Conservation (phyloP, 805 yeast genomes). For the Schwanniomyces yamadae region DNA sequence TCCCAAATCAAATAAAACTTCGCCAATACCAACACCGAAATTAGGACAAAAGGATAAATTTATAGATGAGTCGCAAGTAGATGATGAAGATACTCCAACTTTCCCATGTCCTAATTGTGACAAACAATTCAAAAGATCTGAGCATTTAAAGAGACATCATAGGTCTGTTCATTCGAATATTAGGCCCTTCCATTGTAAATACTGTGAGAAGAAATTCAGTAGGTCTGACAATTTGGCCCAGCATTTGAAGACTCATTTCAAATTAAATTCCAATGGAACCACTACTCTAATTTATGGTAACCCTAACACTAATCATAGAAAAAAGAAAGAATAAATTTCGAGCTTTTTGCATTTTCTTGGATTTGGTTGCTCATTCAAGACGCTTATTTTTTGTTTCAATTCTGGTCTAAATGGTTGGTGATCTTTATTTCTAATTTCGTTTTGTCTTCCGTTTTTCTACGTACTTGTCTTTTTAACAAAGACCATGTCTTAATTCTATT, state of each 20-base stretch:
- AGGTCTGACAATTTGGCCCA: constrained; percentile 66
- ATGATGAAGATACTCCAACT: constrained; percentile 21
- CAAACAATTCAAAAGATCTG: constrained; percentile 43
- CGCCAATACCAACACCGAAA: constrained; percentile 8
- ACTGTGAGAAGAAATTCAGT: constrained; percentile 49
- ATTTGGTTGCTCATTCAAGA: too few relatives aligned
- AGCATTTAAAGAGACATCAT: constrained; percentile 43
- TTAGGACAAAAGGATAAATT: constrained; percentile 4
- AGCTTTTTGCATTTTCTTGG: background rate
- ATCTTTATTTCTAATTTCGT: too few relatives aligned
- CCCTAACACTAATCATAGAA: constrained; percentile 18
- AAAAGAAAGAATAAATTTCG: constrained; percentile 4
- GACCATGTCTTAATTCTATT: too few relatives aligned
- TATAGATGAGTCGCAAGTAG: constrained; percentile 4
- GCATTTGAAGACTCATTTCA: constrained; percentile 47
- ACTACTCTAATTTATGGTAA: constrained; percentile 24
- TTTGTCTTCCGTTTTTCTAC: too few relatives aligned
- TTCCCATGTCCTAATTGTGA: constrained; percentile 44
- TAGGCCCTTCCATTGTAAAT: constrained; percentile 45
- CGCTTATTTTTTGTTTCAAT: too few relatives aligned
- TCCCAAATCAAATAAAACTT: constrained; percentile 3
- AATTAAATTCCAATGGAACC: constrained; percentile 32
- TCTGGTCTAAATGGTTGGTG: too few relatives aligned
- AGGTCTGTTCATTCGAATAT: constrained; percentile 45
- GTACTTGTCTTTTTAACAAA: too few relatives aligned